Evolutionary conservation across 495 filamentous ascomycete species (phyloP).

Genomic region (Cudoniella acicularis): DNA sequence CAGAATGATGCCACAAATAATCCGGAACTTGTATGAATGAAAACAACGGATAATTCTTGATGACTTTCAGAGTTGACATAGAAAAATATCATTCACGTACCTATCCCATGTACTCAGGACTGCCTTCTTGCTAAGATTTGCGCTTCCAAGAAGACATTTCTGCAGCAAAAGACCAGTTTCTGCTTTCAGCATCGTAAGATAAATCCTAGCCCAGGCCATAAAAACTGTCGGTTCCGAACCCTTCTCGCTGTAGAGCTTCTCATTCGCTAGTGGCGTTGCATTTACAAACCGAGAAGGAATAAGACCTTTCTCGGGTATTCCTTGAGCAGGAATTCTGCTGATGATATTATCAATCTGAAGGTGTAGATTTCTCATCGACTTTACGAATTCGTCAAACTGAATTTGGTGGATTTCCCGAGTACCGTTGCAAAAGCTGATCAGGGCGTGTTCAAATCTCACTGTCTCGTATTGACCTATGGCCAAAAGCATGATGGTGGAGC

Average conservation of each 20-base stretch:
- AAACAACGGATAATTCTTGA: background rate
- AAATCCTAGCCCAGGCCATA: background rate
- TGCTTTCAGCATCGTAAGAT: background rate
- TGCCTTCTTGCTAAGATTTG: background rate
- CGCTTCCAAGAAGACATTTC: background rate
- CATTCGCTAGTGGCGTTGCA: background rate
- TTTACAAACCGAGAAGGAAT: background rate
- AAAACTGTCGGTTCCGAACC: background rate
- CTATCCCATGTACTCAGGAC: background rate
- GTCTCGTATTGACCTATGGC: background rate
- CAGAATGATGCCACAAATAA: too few species aligned
- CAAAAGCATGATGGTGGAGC: background rate
- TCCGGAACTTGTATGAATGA: background rate
- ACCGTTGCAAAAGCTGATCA: background rate
- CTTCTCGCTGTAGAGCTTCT: background rate
- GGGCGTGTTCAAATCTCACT: background rate
- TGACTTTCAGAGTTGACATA: background rate
- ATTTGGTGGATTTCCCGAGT: background rate
- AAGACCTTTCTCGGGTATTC: background rate
- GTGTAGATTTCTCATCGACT: background rate
- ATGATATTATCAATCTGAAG: background rate
- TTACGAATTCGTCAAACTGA: background rate
- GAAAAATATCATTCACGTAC: background rate
- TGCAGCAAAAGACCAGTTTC: background rate
- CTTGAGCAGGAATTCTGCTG: background rate